These are phyloP conservation scores for Flaveria trinervia DNA, from an alignment of 129 eudicot genomes.

Conservation along the genomic window DNA sequence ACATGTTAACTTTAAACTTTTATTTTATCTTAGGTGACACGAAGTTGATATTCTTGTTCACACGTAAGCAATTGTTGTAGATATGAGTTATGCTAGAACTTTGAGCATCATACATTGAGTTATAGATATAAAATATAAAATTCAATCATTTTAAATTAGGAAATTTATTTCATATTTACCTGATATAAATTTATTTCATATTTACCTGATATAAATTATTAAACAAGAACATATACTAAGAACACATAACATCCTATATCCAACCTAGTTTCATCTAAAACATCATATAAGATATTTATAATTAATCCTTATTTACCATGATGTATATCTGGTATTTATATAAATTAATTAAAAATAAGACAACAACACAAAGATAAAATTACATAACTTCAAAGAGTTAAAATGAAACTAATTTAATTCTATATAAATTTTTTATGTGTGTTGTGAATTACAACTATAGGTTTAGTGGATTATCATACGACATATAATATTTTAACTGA, in stretches of 20 bases:
- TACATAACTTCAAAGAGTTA: background rate
- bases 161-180: background rate
- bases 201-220: background rate
- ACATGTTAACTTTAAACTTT: background rate
- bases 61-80: too few species aligned
- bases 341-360: background rate
- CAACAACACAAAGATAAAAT: background rate
- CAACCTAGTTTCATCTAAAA: background rate
- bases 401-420: background rate
- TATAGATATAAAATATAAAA: too few species aligned
- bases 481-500: background rate
- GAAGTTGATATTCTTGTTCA: too few species aligned
- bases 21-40: too few species aligned
- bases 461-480: too few species aligned
- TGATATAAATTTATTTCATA: too few species aligned
- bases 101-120: too few species aligned
- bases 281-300: too few species aligned
- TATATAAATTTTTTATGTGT: background rate
- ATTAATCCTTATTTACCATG: too few species aligned
- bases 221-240: background rate
- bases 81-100: background rate
- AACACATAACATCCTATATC: background rate
- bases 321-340: background rate
- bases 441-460: background rate
- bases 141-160: too few species aligned